Base-by-base conservation (phyloP, 345 rosid genomes). In the Gossypium mustelinum region DNA sequence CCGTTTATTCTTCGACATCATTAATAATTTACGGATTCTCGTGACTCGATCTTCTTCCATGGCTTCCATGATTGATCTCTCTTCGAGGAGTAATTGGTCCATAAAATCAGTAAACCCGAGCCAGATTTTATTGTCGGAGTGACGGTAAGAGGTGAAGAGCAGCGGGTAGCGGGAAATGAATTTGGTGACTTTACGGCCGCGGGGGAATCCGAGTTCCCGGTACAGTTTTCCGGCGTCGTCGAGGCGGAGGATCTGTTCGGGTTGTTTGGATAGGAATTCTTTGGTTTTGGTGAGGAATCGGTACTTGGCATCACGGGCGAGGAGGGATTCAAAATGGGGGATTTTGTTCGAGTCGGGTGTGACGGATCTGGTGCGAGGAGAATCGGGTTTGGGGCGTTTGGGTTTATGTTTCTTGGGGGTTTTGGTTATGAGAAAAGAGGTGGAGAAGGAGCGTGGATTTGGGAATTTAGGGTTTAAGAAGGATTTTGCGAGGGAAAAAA, bases 151-250 rank as follows among this genome's bases (percentile, higher is more conserved):
- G 72, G 87, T 84, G 73, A 90, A 85, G 56, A 94, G 75, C 3
- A 90, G 83, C 3, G 96, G 97, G 59, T 94, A 96, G 77, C 85
- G 88, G 41, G 81, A 75, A 77, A 90, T 70, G 75, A 72, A 94
- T 34, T 84, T 86, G 69, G 85, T 57, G 79, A 89, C 84, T 77
- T 89, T 89, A 61, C 98, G 96, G 17, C 98, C 98, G 43, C 98
- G 98, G 13, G 97, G 86, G 83, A 94, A 90, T 9, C 97, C 97
- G 43, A 94, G 91, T 79, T 92, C 92, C 3, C 83, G 95, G 84
- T 90, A 74, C 59, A 92, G 92, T 82, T 87, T 94, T 10, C 97
- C 92, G 51, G 95, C 95, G 76, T 89, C 97, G 6, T 86, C 92
- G 39, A 90, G 87, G 47, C 73, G 94, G 85, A 94, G 91, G 70